Evolutionary conservation across 192 early-diverging fungal genomes (phyloP), one percentile per base, ranked within the genome.

Genomic region (Podila horticola): DNA sequence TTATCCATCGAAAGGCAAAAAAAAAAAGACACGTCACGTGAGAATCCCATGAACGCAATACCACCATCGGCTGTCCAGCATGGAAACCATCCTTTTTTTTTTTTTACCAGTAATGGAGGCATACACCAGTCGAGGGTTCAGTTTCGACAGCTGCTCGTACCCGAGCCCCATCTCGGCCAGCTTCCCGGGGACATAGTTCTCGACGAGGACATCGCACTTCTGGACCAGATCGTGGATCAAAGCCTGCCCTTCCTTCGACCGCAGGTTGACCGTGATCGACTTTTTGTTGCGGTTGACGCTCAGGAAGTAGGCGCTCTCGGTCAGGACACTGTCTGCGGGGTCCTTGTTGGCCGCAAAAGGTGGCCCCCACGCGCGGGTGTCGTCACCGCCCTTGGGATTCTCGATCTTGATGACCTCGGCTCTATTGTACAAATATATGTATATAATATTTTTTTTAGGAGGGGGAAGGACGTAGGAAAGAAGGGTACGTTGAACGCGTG

Each of bases 181-280:
- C 67, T 95, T 96, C 0, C 97, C 97, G 5, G 97, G 96, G 5
- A 97, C 82, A 71, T 93, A 97, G 75, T 97, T 97, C 79, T 99
- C 97, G 5, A 99, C 93, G 31, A 99, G 62, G 2, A 99, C 86
- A 81, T 99, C 97, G 33, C 84, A 82, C 48, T 89, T 71, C 30
- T 65, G 71, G 5, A 92, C 94, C 26, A 99, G 84, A 51, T 91
- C 87, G 11, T 84, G 58, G 19, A 97, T 74, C 48, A 99, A 84
- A 38, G 85, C 70, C 22, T 83, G 79, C 3, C 95, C 97, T 19
- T 72, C 82, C 17, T 75, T 66, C 0, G 79, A 71, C 71, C 96
- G 96, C 68, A 99, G 88, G 68, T 99, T 93, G 11, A 99, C 85
- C 1, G 95, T 91, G 17, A 99, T 88, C 2, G 95, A 96, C 69